A percentile compares a stretch with the other conserved stretches of the same genome.
phyloP scores from a whole-genome alignment of 1,139 yeast genomes.

The Suhomyces bokatorum region DNA sequence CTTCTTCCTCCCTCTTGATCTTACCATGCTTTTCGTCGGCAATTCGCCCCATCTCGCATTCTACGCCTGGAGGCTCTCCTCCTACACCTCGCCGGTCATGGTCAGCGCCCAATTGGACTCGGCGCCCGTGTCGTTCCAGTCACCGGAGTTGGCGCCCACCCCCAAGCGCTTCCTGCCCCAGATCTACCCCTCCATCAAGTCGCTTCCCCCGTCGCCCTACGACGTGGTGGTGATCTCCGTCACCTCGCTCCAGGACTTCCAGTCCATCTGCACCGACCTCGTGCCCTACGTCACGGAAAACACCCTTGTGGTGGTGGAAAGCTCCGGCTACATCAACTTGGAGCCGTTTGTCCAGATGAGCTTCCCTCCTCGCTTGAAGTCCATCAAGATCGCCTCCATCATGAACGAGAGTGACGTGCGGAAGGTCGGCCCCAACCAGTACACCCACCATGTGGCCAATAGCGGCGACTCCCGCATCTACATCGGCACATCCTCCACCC shows the following conservation, averaged over 20 bases:
- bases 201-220: slow-evolving; percentile 23
- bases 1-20: too few species aligned
- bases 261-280: slow-evolving; percentile 29
- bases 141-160: slow-evolving; percentile 5
- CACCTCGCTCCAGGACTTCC: slow-evolving; percentile 46
- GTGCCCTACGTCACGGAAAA: slow-evolving; percentile 29
- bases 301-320: slow-evolving; percentile 61
- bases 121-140: slow-evolving; percentile 10
- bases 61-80: slow-evolving; percentile 50
- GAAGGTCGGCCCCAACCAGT: slow-evolving; percentile 27
- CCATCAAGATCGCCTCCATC: slow-evolving; percentile 53
- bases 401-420: slow-evolving; percentile 68
- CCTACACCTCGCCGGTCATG: slow-evolving; percentile 25
- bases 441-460: slow-evolving; percentile 27
- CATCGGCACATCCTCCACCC: slow-evolving; percentile 35
- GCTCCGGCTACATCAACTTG: slow-evolving; percentile 68
- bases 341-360: slow-evolving; percentile 61
- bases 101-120: slow-evolving; percentile 21
- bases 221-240: slow-evolving; percentile 42
- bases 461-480: slow-evolving; percentile 42
- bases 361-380: slow-evolving; percentile 31
- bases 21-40: slow-evolving; percentile 35
- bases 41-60: slow-evolving; percentile 50
- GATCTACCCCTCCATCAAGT: slow-evolving; percentile 20
- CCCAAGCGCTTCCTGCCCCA: slow-evolving; percentile 25